Evolutionary conservation across 2,329 filamentous ascomycete genomes (phyloP).

Genomic region (Alternaria sp.): DNA sequence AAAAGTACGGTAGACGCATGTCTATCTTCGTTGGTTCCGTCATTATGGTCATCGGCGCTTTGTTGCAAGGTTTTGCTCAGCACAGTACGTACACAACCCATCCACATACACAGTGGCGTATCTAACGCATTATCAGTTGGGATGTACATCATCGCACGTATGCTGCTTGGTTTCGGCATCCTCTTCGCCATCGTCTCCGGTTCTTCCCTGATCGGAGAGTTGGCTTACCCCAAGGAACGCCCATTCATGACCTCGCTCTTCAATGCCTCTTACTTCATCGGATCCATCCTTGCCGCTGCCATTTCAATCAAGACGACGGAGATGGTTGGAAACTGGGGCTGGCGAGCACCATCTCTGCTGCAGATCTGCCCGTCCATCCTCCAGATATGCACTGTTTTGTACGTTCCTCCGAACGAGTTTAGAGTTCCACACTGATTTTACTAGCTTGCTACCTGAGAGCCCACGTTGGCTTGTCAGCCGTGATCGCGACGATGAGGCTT

Average conservation of each 20-base stretch:
- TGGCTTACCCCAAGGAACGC: conserved; percentile 67
- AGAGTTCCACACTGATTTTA: not conserved
- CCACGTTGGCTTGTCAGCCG: conserved; percentile 60
- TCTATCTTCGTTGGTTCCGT: conserved; percentile 64
- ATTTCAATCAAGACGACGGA: conserved; percentile 58
- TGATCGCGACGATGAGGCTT: conserved; percentile 56
- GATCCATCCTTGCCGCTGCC: conserved; percentile 56
- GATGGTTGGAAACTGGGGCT: conserved; percentile 54
- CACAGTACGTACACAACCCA: conserved; percentile 27
- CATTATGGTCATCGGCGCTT: conserved; percentile 65
- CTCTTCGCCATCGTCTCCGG: conserved; percentile 66
- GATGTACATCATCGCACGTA: conserved; percentile 67
- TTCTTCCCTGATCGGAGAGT: conserved; percentile 65
- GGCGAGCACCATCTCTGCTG: conserved; percentile 58
- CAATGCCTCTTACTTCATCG: conserved; percentile 66
- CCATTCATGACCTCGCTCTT: conserved; percentile 66
- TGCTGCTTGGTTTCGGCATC: conserved; percentile 68
- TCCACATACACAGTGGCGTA: not conserved
- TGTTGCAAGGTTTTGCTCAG: conserved; percentile 62
- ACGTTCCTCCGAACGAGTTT: not conserved
- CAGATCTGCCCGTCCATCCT: conserved; percentile 59
- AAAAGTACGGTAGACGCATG: conserved; percentile 59
- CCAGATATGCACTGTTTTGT: conserved; percentile 49
- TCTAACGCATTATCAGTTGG: conserved; percentile 38
- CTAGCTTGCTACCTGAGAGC: conserved; percentile 47